Evolutionary conservation across 140 eudicot species (phyloP).

Genomic region (Flaveria floridana): DNA sequence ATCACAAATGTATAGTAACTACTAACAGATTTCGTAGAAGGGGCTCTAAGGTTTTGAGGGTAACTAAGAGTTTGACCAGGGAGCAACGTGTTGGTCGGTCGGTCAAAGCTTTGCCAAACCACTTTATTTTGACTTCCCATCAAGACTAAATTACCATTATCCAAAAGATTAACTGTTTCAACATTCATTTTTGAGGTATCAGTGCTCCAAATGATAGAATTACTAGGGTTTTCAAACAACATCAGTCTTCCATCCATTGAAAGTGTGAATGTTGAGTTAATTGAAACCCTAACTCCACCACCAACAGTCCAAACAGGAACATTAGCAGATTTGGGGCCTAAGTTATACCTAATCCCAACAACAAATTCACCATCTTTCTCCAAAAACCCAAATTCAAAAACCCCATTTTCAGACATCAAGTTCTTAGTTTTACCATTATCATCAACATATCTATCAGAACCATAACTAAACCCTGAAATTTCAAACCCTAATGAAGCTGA

Average conservation of each 20-base stretch:
- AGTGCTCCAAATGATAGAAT: constrained; percentile 66
- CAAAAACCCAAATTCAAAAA: constrained; percentile 70
- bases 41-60: constrained; percentile 67
- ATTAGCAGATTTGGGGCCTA: constrained; percentile 44
- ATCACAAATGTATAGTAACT: constrained; percentile 68
- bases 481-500: constrained; percentile 69
- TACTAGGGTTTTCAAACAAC: constrained; percentile 48
- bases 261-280: constrained; percentile 62
- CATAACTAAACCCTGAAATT: constrained; percentile 42
- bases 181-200: constrained; percentile 64
- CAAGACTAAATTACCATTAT: constrained; percentile 67
- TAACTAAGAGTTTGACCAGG: constrained; percentile 61
- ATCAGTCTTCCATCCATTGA: constrained; percentile 57
- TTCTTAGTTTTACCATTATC: constrained; percentile 32
- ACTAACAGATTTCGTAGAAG: constrained; percentile 44
- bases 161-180: constrained; percentile 53
- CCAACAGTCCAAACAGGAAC: constrained; percentile 76
- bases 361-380: constrained; percentile 50
- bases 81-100: constrained; percentile 65
- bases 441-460: constrained; percentile 19
- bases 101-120: constrained; percentile 64
- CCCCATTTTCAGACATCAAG: constrained; percentile 67
- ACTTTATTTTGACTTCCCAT: constrained; percentile 37
- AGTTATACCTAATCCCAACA: constrained; percentile 64
- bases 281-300: constrained; percentile 65